A percentile compares a stretch with the other conserved stretches of the same genome.
phyloP scores from a whole-genome alignment of 2,329 filamentous ascomycete species.

The Fonsecaea pedrosoi region DNA sequence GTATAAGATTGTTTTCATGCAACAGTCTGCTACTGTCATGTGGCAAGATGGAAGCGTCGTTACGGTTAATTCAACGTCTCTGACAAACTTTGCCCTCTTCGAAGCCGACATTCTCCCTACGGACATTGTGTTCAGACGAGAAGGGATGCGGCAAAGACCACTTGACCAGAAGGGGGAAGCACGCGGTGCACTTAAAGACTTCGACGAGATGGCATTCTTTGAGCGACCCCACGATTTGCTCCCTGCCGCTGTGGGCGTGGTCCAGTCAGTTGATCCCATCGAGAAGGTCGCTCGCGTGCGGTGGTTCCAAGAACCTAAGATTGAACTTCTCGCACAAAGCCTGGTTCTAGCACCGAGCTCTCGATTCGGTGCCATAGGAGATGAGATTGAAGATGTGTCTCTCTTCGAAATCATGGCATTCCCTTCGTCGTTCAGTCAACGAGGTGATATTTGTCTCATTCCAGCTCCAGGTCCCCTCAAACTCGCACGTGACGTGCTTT shows the following conservation, averaged over 20 bases:
- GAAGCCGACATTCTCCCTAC: constrained; percentile 66
- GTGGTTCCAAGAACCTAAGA: constrained; percentile 57
- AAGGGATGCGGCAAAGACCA: constrained; percentile 42
- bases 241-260: constrained; percentile 61
- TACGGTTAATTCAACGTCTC: constrained; percentile 51
- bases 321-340: constrained; percentile 46
- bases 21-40: constrained; percentile 59
- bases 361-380: constrained; percentile 51
- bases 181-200: constrained; percentile 24
- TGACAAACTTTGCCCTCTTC: constrained; percentile 44
- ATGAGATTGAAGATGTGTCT: constrained; percentile 59
- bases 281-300: constrained; percentile 63
- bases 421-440: constrained; percentile 55
- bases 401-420: constrained; percentile 64
- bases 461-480: constrained; percentile 29
- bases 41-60: constrained; percentile 66
- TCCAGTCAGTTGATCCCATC: constrained; percentile 62
- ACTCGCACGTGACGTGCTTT: constrained; percentile 21
- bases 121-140: constrained; percentile 60
- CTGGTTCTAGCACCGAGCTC: constrained; percentile 51
- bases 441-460: constrained; percentile 60
- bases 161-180: background rate
- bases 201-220: constrained; percentile 41
- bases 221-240: constrained; percentile 43
- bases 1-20: constrained; percentile 58